phyloP scores from a whole-genome alignment of 768 basidiomycete genomes.

The Tulasnella sp. region DNA sequence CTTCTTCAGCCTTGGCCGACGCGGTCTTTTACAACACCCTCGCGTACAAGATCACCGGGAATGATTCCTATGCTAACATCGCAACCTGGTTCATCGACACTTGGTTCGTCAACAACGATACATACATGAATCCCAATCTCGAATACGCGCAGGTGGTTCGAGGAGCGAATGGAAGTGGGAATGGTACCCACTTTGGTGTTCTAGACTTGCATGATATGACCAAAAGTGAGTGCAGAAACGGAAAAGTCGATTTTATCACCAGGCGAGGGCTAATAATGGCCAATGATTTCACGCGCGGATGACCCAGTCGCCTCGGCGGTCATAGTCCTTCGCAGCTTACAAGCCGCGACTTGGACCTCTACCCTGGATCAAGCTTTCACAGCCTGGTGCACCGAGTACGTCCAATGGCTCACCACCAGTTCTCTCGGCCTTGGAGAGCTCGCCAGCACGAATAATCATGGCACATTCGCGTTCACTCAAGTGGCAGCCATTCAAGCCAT shows the following conservation, averaged over 20 bases:
- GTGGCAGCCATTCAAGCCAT: conserved; percentile 23
- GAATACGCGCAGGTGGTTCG: conserved; percentile 42
- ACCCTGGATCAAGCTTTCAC: conserved; percentile 20
- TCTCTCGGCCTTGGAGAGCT: conserved; percentile 15
- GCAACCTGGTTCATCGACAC: conserved; percentile 38
- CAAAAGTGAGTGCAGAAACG: not conserved
- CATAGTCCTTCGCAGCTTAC: conserved; percentile 19
- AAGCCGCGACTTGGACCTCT: conserved; percentile 19
- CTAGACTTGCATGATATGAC: conserved; percentile 23
- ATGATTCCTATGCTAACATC: conserved; percentile 33
- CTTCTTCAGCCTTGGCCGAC: conserved; percentile 35
- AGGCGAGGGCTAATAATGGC: not conserved
- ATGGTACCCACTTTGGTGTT: conserved; percentile 23
- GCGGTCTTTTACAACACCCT: conserved; percentile 51
- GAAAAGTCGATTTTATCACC: not conserved
- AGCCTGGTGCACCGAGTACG: conserved; percentile 21
- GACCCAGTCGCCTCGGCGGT: conserved; percentile 20
- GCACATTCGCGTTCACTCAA: conserved; percentile 24
- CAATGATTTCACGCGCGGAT: not conserved
- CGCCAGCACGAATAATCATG: conserved; percentile 24
- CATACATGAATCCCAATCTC: conserved; percentile 49
- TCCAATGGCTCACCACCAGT: conserved; percentile 21
- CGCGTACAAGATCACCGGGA: conserved; percentile 39
- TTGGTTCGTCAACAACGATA: conserved; percentile 49
- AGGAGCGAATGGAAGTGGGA: conserved; percentile 21